phyloP scores from a whole-genome alignment of 805 yeast species.

The Saccharomycopsis sp. region DNA sequence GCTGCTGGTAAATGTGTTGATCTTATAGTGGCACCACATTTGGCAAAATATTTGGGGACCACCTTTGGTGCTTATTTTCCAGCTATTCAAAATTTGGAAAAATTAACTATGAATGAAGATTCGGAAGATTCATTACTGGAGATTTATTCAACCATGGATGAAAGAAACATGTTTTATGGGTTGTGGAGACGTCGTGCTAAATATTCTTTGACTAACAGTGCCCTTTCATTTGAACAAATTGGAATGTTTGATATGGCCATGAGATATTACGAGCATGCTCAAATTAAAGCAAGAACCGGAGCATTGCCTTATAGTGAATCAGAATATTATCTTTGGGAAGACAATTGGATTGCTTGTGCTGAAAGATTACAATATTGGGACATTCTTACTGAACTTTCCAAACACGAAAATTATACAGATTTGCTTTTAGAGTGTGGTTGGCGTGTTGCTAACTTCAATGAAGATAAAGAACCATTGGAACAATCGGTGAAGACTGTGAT shows the following conservation, averaged over 20 bases:
- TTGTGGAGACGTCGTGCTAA: conserved; percentile 96
- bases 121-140: conserved; percentile 89
- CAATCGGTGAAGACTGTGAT: conserved; percentile 91
- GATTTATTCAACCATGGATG: conserved; percentile 80
- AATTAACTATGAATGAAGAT: conserved; percentile 56
- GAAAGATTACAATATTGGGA: conserved; percentile 99
- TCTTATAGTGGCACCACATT: conserved; percentile 84
- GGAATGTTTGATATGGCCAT: conserved; percentile 94
- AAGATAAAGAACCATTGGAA: conserved; percentile 89
- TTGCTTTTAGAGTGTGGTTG: conserved; percentile 96
- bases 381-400: conserved; percentile 88
- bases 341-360: conserved; percentile 96
- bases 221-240: conserved; percentile 87
- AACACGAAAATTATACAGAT: conserved; percentile 97
- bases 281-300: conserved; percentile 92
- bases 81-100: conserved; percentile 76
- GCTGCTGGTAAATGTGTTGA: conserved; percentile 69
- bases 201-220: conserved; percentile 87
- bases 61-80: conserved; percentile 90
- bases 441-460: conserved; percentile 98
- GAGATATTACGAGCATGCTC: conserved; percentile 92
- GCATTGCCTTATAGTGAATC: conserved; percentile 92
- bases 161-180: conserved; percentile 96
- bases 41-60: conserved; percentile 79
- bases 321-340: conserved; percentile 96